Evolutionary conservation across 2,329 filamentous ascomycete species (phyloP).

Genomic region (Pestalotiopsis sp.): DNA sequence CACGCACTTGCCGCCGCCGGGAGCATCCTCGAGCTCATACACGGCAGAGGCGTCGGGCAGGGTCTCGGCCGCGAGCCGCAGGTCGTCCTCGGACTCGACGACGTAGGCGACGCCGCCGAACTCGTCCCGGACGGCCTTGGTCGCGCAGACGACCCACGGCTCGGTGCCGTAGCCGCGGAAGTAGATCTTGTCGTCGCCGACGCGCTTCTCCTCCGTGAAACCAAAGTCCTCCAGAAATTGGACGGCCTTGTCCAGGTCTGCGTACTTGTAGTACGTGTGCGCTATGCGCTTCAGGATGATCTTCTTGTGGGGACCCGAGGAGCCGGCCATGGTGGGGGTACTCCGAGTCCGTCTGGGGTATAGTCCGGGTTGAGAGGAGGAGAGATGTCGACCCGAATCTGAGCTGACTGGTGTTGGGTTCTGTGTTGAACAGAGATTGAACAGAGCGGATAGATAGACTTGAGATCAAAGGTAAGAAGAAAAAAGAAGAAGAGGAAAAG

Average conservation of each 20-base stretch:
- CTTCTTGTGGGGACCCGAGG: constrained; percentile 22
- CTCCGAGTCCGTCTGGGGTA: not conserved
- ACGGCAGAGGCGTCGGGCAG: constrained; percentile 51
- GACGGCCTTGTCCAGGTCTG: constrained; percentile 42
- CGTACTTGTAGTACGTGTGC: constrained; percentile 52
- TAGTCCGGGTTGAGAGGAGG: not conserved
- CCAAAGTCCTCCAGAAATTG: constrained; percentile 52
- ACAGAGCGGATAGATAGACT: too few species aligned
- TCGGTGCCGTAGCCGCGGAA: constrained; percentile 64
- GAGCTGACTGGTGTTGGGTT: too few species aligned
- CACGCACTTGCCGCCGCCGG: constrained; percentile 56
- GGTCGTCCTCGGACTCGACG: constrained; percentile 58
- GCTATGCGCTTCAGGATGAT: constrained; percentile 35
- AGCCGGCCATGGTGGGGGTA: constrained; percentile 24
- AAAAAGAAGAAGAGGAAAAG: too few species aligned
- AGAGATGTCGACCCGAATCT: constrained; percentile 3
- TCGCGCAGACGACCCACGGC: constrained; percentile 60
- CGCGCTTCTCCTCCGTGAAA: constrained; percentile 40
- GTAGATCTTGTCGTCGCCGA: constrained; percentile 51
- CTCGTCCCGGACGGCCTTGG: constrained; percentile 45
- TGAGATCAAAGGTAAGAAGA: too few species aligned
- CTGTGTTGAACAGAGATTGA: too few species aligned
- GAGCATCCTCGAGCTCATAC: constrained; percentile 50
- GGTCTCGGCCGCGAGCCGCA: constrained; percentile 49
- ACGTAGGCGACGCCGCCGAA: constrained; percentile 63